Evolutionary conservation across 108 stramenopile species (phyloP).

Genomic region (Skeletonema tropicum): DNA sequence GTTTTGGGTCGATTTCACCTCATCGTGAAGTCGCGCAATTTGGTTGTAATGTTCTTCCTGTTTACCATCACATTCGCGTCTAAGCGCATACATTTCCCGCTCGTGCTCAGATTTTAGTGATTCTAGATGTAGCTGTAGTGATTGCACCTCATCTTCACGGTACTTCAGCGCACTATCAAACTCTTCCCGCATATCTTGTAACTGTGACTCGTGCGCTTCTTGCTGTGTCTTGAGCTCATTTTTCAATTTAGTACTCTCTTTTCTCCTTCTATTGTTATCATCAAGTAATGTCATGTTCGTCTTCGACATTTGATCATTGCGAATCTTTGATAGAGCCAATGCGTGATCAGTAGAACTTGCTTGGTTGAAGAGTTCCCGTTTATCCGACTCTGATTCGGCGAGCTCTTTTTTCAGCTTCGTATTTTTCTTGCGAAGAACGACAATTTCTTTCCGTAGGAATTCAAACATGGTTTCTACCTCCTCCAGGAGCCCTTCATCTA

Average conservation of each 20-base stretch:
- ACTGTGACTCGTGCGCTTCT: conserved; percentile 43
- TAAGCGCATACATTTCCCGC: conserved; percentile 27
- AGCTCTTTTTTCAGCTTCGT: conserved; percentile 48
- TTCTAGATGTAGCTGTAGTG: conserved; percentile 25
- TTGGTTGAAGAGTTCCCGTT: conserved; percentile 49
- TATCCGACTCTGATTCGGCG: conserved; percentile 48
- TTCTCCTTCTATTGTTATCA: conserved; percentile 40
- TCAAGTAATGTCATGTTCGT: conserved; percentile 42
- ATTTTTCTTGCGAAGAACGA: conserved; percentile 51
- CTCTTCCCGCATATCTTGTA: conserved; percentile 40
- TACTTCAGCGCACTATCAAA: conserved; percentile 39
- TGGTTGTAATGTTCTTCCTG: conserved; percentile 53
- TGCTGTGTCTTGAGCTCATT: conserved; percentile 48
- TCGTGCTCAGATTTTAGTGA: conserved; percentile 2
- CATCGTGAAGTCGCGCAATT: conserved; percentile 57
- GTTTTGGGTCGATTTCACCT: conserved; percentile 59
- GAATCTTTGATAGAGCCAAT: conserved; percentile 46
- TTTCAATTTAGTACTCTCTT: conserved; percentile 41
- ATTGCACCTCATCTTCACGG: conserved; percentile 42
- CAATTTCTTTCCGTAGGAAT: conserved; percentile 57
- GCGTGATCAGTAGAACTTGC: conserved; percentile 41
- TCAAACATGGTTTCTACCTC: conserved; percentile 68
- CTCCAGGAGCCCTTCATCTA: conserved; percentile 52
- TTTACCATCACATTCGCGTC: conserved; percentile 37
- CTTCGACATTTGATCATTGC: conserved; percentile 46